These are phyloP conservation scores for Rubus parviflorus DNA, from an alignment of 306 rosid genomes.

Conservation along the genomic window DNA sequence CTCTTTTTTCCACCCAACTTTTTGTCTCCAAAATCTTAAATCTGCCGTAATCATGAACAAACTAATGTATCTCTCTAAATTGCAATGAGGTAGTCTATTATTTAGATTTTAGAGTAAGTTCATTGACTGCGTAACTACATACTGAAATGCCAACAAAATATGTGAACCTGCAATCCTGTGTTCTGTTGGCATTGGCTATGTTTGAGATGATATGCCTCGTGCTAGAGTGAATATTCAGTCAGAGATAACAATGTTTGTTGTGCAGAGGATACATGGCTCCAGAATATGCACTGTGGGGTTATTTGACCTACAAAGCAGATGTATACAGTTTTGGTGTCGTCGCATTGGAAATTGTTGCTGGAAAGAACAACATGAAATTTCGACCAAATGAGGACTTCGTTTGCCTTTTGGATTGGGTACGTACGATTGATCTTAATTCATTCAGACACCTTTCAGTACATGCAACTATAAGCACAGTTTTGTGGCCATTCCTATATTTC, in stretches of 20 bases:
- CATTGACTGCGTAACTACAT: neutral
- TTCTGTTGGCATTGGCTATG: neutral
- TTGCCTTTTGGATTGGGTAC: slow-evolving; percentile 26
- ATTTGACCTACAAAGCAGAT: slow-evolving; percentile 54
- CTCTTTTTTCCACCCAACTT: too few species aligned
- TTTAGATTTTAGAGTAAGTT: neutral
- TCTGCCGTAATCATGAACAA: neutral
- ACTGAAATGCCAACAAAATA: neutral
- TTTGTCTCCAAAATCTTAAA: neutral
- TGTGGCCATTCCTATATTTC: neutral
- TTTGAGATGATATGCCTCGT: neutral
- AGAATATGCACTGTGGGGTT: slow-evolving; percentile 60
- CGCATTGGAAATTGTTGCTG: slow-evolving; percentile 52
- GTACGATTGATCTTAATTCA: slow-evolving; percentile 22
- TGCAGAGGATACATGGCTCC: slow-evolving; percentile 68
- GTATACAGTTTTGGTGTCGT: slow-evolving; percentile 64
- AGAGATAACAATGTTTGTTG: neutral
- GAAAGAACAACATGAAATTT: slow-evolving; percentile 43
- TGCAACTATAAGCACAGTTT: neutral
- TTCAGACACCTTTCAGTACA: neutral
- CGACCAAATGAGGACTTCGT: slow-evolving; percentile 12
- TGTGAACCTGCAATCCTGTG: neutral
- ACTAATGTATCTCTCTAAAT: neutral
- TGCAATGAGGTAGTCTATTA: neutral
- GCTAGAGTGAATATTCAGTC: neutral